phyloP scores from a whole-genome alignment of 1,284 basidiomycete genomes.

The Leucoagaricus sp. region DNA sequence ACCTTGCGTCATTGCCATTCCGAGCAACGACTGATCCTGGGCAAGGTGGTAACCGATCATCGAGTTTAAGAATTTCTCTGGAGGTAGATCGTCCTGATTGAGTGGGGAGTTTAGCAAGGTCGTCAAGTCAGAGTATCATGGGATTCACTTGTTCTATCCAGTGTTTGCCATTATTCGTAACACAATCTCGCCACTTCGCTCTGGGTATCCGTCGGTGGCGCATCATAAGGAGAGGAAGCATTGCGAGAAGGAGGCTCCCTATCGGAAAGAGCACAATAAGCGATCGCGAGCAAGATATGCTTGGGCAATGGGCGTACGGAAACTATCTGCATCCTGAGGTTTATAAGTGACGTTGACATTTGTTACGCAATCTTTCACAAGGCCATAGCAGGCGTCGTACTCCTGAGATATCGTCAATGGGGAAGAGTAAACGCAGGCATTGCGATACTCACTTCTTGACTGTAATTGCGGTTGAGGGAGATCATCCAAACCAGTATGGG shows the following conservation, averaged over 20 bases:
- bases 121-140: background rate
- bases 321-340: constrained; percentile 57
- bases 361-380: constrained; percentile 56
- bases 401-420: constrained; percentile 43
- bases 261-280: background rate
- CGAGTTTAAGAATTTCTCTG: constrained; percentile 61
- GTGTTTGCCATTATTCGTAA: constrained; percentile 65
- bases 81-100: constrained; percentile 52
- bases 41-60: constrained; percentile 80
- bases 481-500: constrained; percentile 79
- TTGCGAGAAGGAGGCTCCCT: constrained; percentile 70
- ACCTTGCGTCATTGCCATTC: constrained; percentile 83
- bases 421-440: background rate
- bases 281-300: background rate
- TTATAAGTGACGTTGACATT: constrained; percentile 54
- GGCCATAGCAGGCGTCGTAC: constrained; percentile 63
- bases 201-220: constrained; percentile 76
- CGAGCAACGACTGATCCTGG: constrained; percentile 66
- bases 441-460: constrained; percentile 49
- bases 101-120: constrained; percentile 4
- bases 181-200: constrained; percentile 66
- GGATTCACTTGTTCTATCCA: constrained; percentile 73
- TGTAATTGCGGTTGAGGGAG: constrained; percentile 70
- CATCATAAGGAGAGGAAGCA: constrained; percentile 84
- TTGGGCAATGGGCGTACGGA: constrained; percentile 48